A percentile compares a stretch with the other conserved stretches of the same genome.
phyloP scores from a whole-genome alignment of 225 moss, liverwort and hornwort genomes.

The Neckera pumila region DNA sequence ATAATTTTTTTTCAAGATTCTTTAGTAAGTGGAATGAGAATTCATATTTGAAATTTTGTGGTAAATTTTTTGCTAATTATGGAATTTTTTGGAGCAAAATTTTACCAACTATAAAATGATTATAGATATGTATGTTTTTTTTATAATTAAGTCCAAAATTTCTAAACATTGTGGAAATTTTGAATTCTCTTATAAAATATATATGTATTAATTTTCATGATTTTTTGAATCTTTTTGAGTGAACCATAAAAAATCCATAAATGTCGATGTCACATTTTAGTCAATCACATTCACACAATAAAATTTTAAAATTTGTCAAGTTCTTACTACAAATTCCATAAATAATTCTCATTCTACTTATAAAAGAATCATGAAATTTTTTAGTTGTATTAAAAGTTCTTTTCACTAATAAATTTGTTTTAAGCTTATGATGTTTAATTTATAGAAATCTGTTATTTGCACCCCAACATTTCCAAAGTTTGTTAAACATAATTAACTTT shows the following conservation, averaged over 20 bases:
- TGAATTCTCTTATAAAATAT: too few relatives aligned
- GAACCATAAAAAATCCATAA: neutral
- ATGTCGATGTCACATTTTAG: too few relatives aligned
- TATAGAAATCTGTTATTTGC: accelerated
- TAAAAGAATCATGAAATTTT: neutral
- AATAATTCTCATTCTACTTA: neutral
- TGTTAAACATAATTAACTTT: too few relatives aligned
- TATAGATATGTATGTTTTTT: neutral
- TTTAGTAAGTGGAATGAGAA: too few relatives aligned
- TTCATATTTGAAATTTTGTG: too few relatives aligned
- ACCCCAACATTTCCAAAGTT: neutral
- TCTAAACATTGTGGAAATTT: accelerated
- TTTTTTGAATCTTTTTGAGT: too few relatives aligned
- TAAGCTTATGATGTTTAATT: too few relatives aligned
- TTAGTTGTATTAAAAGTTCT: accelerated
- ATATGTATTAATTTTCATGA: neutral
- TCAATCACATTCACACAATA: neutral
- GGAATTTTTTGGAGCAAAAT: neutral
- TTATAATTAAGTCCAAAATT: neutral
- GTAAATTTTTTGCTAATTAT: neutral
- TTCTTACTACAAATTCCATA: neutral
- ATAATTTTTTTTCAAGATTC: too few relatives aligned
- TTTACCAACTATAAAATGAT: neutral
- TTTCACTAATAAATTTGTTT: neutral
- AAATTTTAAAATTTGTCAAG: neutral